Conservation (phyloP, 129 eudicot genomes). For the Flaveria trinervia region DNA sequence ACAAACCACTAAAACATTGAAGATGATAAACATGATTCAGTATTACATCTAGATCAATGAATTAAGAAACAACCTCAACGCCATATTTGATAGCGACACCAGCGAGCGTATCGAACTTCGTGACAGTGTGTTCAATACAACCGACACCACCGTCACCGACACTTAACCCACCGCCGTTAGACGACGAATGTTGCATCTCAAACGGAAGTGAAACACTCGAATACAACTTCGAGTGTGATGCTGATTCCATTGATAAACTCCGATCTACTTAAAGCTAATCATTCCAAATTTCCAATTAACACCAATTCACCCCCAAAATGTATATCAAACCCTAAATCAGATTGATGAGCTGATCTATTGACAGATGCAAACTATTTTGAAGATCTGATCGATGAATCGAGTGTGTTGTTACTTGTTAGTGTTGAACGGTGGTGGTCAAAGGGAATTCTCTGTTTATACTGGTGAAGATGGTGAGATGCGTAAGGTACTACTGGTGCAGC, state of each 20-base stretch:
- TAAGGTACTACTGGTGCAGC: constrained; percentile 10
- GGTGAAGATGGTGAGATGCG: constrained; percentile 8
- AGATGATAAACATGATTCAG: background rate
- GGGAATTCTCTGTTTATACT: constrained; percentile 16
- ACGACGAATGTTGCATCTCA: constrained; percentile 28
- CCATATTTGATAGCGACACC: constrained; percentile 96
- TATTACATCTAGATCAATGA: background rate
- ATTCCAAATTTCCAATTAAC: constrained; percentile 3
- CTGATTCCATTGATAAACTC: constrained; percentile 27
- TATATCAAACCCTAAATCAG: constrained; percentile 26
- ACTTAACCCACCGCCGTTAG: constrained; percentile 15
- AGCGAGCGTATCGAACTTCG: constrained; percentile 85
- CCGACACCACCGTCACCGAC: constrained; percentile 30
- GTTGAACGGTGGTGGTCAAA: constrained; percentile 22
- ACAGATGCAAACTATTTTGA: background rate
- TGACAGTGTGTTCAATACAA: constrained; percentile 61
- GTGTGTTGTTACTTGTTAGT: background rate
- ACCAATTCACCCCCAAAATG: background rate
- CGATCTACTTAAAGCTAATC: constrained; percentile 27
- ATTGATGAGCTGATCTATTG: constrained; percentile 17
- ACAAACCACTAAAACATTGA: background rate
- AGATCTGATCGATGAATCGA: constrained; percentile 25
- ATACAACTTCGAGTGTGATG: constrained; percentile 23
- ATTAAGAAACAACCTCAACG: constrained; percentile 60
- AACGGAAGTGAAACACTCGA: constrained; percentile 31